Base-by-base conservation (phyloP, 192 early-diverging fungal genomes). In the Coemansia sp. region DNA sequence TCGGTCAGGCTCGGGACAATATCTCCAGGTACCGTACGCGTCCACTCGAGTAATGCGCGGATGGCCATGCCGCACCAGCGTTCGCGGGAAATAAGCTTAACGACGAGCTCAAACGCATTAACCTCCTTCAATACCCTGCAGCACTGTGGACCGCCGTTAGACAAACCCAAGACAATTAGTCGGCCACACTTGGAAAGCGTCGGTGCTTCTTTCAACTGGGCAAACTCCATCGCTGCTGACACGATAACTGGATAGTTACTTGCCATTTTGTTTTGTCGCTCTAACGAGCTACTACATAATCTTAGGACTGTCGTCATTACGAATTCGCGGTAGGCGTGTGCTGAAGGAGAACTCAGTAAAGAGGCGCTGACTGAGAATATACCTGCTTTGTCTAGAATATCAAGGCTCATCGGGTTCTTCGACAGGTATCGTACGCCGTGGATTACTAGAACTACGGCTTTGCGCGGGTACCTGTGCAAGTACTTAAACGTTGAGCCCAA, bases 31-130 rank as follows among this genome's bases (percentile, higher is more conserved):
- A 77, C 82, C 0, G 75, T 71, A 8, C 77, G 66, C 40, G 82
- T 72, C 82, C 82, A 85, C 20, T 79, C 82, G 11, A 79, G 70
- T 44, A 85, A 75, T 11, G 82, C 82, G 22, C 82, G 78, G 66
- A 85, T 80, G 10, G 82, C 82, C 77, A 72, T 73, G 2, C 75
- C 78, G 42, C 82, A 85, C 82, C 82, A 85, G 31, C 77, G 77
- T 74, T 85, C 82, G 60, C 82, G 77, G 64, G 82, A 85, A 13
- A 85, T 85, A 57, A 85, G 72, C 78, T 85, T 85, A 22, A 85
- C 82, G 1, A 85, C 63, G 33, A 85, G 75, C 69, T 85, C 82
- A 52, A 85, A 79, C 44, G 82, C 82, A 44, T 72, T 41, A 49
- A 77, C 82, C 29, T 85, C 82, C 64, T 75, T 77, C n/a, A 85